phyloP scores from a whole-genome alignment of 108 stramenopile species.

The Cyclotella cryptica region DNA sequence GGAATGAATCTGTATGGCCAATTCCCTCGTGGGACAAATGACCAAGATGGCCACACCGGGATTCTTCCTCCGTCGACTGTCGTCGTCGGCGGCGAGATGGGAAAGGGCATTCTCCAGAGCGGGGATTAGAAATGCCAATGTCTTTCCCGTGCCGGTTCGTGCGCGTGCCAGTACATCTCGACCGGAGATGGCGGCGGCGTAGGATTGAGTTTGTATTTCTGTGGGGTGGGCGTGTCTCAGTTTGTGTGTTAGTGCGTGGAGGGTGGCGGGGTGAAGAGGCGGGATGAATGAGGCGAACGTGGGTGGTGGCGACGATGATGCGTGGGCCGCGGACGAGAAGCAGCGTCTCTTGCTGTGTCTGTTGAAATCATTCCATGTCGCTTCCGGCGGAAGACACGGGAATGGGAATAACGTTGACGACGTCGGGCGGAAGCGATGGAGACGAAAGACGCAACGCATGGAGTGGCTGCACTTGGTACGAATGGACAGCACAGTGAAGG shows the following conservation, averaged over 20 bases:
- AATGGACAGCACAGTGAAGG: too few species aligned
- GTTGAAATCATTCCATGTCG: too few species aligned
- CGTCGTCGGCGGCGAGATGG: neutral
- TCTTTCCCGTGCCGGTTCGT: slow-evolving; percentile 91
- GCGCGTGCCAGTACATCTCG: slow-evolving; percentile 89
- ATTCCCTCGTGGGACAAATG: slow-evolving; percentile 49
- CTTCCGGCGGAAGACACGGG: too few species aligned
- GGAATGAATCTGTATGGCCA: slow-evolving; percentile 53
- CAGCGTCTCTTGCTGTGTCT: too few species aligned
- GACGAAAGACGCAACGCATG: too few species aligned
- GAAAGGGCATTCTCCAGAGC: slow-evolving; percentile 64
- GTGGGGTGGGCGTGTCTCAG: slow-evolving; percentile 80
- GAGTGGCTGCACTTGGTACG: too few species aligned
- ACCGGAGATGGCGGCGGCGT: slow-evolving; percentile 65
- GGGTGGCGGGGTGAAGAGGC: slow-evolving; percentile 45
- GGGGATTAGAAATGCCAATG: slow-evolving; percentile 84
- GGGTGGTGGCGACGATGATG: neutral
- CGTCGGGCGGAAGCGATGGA: too few species aligned
- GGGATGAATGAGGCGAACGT: slow-evolving; percentile 27
- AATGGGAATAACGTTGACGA: too few species aligned
- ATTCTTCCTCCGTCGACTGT: slow-evolving; percentile 22
- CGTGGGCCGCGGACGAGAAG: too few species aligned
- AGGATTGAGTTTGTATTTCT: slow-evolving; percentile 89
- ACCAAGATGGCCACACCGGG: slow-evolving; percentile 56
- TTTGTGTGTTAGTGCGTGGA: slow-evolving; percentile 51